These are phyloP conservation scores for Coemansia sp. DNA, from an alignment of 192 early-diverging fungal species.

Conservation along the genomic window DNA sequence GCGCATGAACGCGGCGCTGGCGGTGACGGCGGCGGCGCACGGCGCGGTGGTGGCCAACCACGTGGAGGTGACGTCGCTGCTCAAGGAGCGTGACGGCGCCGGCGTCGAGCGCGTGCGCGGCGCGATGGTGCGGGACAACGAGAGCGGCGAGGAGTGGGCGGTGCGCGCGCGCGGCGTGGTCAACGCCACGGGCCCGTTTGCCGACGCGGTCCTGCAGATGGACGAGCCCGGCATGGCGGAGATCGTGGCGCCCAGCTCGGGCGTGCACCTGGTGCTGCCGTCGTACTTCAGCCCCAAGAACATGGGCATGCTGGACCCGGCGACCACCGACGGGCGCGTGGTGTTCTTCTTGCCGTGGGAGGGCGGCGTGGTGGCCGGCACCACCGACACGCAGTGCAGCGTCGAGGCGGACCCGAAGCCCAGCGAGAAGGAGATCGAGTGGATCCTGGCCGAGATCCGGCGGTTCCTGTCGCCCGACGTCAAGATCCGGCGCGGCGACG, in stretches of 20 bases:
- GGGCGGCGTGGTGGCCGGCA: conserved; percentile 92
- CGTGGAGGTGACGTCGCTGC: conserved; percentile 76
- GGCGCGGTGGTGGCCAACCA: conserved; percentile 94
- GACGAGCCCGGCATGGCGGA: conserved; percentile 70
- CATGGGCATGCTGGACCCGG: conserved; percentile 94
- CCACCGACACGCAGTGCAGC: conserved; percentile 86
- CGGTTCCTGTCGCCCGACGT: conserved; percentile 88
- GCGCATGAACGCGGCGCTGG: conserved; percentile 92
- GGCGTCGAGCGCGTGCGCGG: conserved; percentile 66
- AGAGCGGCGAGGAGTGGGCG: conserved; percentile 83
- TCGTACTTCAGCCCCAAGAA: conserved; percentile 91
- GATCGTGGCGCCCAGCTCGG: conserved; percentile 90
- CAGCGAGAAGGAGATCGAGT: conserved; percentile 89
- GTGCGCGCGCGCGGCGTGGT: conserved; percentile 89
- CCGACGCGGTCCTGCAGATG: conserved; percentile 85
- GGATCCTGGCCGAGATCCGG: conserved; percentile 90
- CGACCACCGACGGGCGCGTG: conserved; percentile 90
- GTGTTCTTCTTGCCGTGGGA: conserved; percentile 99
- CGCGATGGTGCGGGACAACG: conserved; percentile 72
- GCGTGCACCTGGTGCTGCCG: conserved; percentile 92
- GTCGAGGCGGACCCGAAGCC: conserved; percentile 83
- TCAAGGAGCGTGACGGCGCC: conserved; percentile 58
- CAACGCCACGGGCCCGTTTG: conserved; percentile 79
- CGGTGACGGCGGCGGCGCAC: conserved; percentile 82
- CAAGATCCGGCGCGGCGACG: conserved; percentile 94